Conservation (phyloP, 2,329 filamentous ascomycete genomes). For the Pseudogymnoascus sp. region DNA sequence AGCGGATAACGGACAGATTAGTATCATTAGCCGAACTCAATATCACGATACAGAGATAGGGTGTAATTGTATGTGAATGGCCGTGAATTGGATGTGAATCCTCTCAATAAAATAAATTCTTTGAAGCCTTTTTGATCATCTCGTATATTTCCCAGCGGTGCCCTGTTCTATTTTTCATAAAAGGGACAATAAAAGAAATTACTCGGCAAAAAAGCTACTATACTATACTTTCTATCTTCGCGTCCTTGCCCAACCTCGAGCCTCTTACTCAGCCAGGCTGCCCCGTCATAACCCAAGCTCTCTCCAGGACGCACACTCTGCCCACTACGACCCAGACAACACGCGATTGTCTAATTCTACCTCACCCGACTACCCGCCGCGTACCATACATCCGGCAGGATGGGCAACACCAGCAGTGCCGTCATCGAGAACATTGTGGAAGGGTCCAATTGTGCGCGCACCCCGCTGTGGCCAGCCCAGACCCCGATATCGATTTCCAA, state of each 20-base stretch:
- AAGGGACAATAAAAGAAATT: neutral
- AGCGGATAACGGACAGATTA: neutral
- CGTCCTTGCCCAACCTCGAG: neutral
- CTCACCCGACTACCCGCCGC: neutral
- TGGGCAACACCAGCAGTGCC: conserved; percentile 62
- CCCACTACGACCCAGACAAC: neutral
- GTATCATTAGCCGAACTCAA: conserved; percentile 4
- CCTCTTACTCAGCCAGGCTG: conserved; percentile 1
- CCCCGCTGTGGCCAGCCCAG: neutral
- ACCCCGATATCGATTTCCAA: neutral
- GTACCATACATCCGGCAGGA: conserved; percentile 29
- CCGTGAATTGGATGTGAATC: neutral
- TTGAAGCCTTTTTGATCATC: neutral
- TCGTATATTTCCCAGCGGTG: neutral
- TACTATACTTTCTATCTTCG: neutral
- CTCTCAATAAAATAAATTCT: neutral
- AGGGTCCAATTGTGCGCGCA: conserved; percentile 76
- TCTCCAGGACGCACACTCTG: neutral
- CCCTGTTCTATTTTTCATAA: neutral
- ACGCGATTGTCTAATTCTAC: neutral
- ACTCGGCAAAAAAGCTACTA: neutral
- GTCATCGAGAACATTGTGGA: conserved; percentile 95
- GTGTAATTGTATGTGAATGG: neutral
- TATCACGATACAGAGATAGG: conserved; percentile 6
- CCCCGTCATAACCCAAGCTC: conserved; percentile 4